Base-by-base conservation (phyloP, 768 basidiomycete species). In the Dioszegia crocea region DNA sequence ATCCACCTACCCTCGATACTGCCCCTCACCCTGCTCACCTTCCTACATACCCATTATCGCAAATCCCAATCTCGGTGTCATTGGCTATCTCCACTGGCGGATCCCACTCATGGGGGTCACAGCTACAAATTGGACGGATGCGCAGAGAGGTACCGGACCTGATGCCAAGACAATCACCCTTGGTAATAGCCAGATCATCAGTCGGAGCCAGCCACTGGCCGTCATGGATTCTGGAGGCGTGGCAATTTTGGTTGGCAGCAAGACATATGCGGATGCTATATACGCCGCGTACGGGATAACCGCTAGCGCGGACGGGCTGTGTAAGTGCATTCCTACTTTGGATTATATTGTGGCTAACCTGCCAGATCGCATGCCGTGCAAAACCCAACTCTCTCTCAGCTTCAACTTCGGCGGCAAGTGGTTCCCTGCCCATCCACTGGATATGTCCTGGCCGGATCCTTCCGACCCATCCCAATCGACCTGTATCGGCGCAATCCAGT, bases 141-240 rank as follows among this genome's bases (percentile, higher is more conserved):
- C 56, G 4, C 58, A 67, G 50, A n/a, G 38, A 21, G 71, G 68
- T 0, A 45, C 50, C 3, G 66, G 66, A 0, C 26, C 59, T n/a
- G 62, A 43, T 1, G 50, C 33, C 0, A 55, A 49, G 11, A 57
- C 38, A n/a, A 43, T 73, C 31, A 44, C 62, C 4, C 65, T 73
- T 9, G 68, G 66, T 11, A 40, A 60, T 4, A 70, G 68, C 57
- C 45, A 45, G 47, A 63, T 65, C 9, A 61, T 67, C 3, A 33
- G 51, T 6, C 64, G 66, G 38, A 59, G 56, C 29, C 62, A 56
- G 8, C 75, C 75, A 0, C 56, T 76, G 10, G 75, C 70, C 1
- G 73, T 76, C 1, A 47, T 76, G 24, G 75, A 76, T 54, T 76
- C 75, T 0, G 75, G 75, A 44, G 75, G 75, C 21, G 65, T 71